Conservation (phyloP, 2,329 filamentous ascomycete genomes). For the Pseudomassariella vexata region DNA sequence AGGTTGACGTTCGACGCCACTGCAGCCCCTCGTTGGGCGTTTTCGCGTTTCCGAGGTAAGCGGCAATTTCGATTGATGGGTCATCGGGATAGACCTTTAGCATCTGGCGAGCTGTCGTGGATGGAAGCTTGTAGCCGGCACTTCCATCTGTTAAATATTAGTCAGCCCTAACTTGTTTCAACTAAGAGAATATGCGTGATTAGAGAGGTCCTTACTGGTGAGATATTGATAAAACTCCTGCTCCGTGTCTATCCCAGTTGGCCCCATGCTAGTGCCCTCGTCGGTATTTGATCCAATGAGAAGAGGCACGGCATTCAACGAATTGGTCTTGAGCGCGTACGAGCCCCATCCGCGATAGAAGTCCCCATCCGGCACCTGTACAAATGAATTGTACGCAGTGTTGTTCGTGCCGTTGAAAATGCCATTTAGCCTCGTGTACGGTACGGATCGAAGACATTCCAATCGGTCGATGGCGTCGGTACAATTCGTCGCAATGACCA, state of each 20-base stretch:
- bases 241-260: slow-evolving; percentile 47
- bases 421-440: slow-evolving; percentile 22
- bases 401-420: slow-evolving; percentile 23
- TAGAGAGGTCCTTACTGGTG: too few relatives aligned
- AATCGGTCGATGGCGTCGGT: slow-evolving; percentile 15
- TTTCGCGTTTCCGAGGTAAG: slow-evolving; percentile 3
- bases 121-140: too few relatives aligned
- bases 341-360: slow-evolving; percentile 32
- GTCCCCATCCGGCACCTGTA: slow-evolving; percentile 29
- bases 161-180: too few relatives aligned
- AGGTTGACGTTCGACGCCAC: slow-evolving; percentile 18
- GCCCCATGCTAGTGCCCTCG: slow-evolving; percentile 44
- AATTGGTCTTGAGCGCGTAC: slow-evolving; percentile 16
- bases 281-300: slow-evolving; percentile 27
- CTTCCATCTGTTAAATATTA: too few relatives aligned
- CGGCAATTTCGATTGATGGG: slow-evolving; percentile 6
- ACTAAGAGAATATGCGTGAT: too few relatives aligned
- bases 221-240: slow-evolving; percentile 42
- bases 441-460: slow-evolving; percentile 24
- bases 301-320: slow-evolving; percentile 27
- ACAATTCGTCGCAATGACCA: slow-evolving; percentile 20
- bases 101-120: too few relatives aligned
- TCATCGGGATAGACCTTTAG: slow-evolving; percentile 8
- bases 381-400: slow-evolving; percentile 9
- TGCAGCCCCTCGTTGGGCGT: slow-evolving; percentile 6